phyloP scores from a whole-genome alignment of 352 stramenopile species.

The Hyaloperonospora brassicae region DNA sequence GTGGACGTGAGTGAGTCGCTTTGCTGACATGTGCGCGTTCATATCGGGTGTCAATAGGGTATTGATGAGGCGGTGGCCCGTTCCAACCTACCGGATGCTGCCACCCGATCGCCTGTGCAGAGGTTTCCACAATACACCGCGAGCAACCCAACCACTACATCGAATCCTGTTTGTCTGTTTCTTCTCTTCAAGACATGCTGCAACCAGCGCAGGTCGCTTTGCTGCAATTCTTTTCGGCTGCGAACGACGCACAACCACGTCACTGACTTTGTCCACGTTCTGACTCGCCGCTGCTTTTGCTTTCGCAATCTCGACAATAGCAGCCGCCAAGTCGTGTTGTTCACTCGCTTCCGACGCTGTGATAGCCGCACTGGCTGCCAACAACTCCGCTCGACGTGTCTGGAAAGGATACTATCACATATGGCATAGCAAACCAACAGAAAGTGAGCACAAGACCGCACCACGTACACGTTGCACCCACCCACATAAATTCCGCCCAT shows the following conservation, averaged over 20 bases:
- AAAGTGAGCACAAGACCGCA: neutral
- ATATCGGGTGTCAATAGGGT: too few relatives aligned
- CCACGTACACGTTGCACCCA: neutral
- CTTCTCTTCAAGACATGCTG: neutral
- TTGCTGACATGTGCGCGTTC: too few relatives aligned
- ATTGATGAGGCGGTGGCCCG: too few relatives aligned
- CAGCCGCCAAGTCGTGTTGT: conserved; percentile 21
- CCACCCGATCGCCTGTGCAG: conserved; percentile 16
- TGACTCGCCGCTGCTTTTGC: conserved; percentile 12
- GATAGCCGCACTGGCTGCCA: conserved; percentile 12
- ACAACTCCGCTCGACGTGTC: conserved; percentile 17
- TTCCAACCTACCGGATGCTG: neutral
- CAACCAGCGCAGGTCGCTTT: neutral
- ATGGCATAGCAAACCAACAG: conserved; percentile 4
- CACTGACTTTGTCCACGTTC: neutral
- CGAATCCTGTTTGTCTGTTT: conserved; percentile 3
- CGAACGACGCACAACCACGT: neutral
- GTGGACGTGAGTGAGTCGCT: too few relatives aligned
- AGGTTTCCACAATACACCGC: conserved; percentile 20
- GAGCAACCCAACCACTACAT: neutral
- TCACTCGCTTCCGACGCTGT: conserved; percentile 12
- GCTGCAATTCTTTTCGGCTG: neutral
- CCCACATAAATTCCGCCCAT: too few relatives aligned
- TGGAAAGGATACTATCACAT: conserved; percentile 30
- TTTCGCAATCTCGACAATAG: conserved; percentile 25